Conservation (phyloP, 148 eudicot species). For the Gaultheria prostrata region DNA sequence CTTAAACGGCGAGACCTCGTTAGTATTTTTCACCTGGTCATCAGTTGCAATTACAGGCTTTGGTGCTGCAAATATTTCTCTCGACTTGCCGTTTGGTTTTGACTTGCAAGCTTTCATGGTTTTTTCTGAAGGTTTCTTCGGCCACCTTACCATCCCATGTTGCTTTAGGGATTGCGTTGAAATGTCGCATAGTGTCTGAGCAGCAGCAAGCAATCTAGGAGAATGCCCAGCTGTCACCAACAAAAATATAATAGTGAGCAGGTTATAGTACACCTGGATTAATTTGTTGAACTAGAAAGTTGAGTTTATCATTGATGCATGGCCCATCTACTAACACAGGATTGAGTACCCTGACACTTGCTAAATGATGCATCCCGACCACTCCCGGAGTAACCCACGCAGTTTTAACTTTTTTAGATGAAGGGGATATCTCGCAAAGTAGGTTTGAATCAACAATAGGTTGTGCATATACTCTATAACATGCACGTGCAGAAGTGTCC, state of each 20-base stretch:
- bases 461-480: not conserved
- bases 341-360: not conserved
- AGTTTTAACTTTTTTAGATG: not conserved
- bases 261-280: not conserved
- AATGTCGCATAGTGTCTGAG: slow-evolving; percentile 67
- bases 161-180: slow-evolving; percentile 36
- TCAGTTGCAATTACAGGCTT: slow-evolving; percentile 30
- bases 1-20: slow-evolving; percentile 41
- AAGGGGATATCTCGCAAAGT: slow-evolving; percentile 5
- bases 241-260: slow-evolving; percentile 14
- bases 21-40: slow-evolving; percentile 24
- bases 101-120: slow-evolving; percentile 69
- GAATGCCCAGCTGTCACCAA: slow-evolving; percentile 49
- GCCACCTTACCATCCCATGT: slow-evolving; percentile 41
- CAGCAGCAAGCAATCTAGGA: slow-evolving; percentile 62
- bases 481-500: not conserved
- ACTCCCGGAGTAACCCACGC: not conserved
- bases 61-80: slow-evolving; percentile 30
- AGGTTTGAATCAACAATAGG: not conserved
- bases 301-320: not conserved
- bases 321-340: not conserved
- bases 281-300: not conserved
- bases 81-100: slow-evolving; percentile 42
- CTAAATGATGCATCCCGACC: slow-evolving; percentile 5
- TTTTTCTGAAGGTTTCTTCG: slow-evolving; percentile 60